Evolutionary conservation across 139 green algal species (phyloP).

Genomic region (Coelastrella sp.): DNA sequence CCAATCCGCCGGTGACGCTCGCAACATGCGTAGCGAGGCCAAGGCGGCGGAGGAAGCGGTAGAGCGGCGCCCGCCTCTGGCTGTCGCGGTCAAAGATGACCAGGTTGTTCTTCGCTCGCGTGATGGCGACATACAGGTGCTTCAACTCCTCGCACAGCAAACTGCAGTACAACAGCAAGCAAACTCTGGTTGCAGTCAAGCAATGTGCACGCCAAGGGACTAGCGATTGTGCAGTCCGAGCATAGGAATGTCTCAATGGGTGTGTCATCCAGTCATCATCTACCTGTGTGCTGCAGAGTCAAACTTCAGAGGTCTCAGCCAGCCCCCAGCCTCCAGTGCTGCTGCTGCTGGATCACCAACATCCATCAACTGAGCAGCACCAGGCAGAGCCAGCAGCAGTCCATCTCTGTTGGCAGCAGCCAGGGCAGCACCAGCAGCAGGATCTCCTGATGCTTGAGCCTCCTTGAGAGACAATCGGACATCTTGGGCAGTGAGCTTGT

Average conservation of each 20-base stretch:
- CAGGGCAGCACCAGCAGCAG: conserved; percentile 1
- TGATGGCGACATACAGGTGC: conserved; percentile 56
- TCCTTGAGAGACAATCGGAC: background rate
- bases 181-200: too few species aligned
- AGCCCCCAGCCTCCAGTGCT: background rate
- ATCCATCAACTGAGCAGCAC: conserved; percentile 1
- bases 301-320: conserved; percentile 50
- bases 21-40: conserved; percentile 20
- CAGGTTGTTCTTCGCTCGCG: conserved; percentile 62
- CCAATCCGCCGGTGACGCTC: background rate
- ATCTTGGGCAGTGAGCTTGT: background rate
- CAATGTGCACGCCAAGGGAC: too few species aligned
- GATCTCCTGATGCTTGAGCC: background rate
- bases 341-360: background rate
- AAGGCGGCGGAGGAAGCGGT: conserved; percentile 28
- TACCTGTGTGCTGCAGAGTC: conserved; percentile 51
- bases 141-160: conserved; percentile 82
- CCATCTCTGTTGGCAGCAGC: background rate
- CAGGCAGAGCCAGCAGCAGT: conserved; percentile 19
- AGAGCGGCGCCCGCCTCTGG: conserved; percentile 5
- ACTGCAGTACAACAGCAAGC: background rate
- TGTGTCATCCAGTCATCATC: background rate
- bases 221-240: too few species aligned
- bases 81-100: conserved; percentile 68
- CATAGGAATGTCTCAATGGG: background rate